These are phyloP conservation scores for Eugenia klotzschiana DNA, from an alignment of 441 rosid species.

Conservation along the genomic window DNA sequence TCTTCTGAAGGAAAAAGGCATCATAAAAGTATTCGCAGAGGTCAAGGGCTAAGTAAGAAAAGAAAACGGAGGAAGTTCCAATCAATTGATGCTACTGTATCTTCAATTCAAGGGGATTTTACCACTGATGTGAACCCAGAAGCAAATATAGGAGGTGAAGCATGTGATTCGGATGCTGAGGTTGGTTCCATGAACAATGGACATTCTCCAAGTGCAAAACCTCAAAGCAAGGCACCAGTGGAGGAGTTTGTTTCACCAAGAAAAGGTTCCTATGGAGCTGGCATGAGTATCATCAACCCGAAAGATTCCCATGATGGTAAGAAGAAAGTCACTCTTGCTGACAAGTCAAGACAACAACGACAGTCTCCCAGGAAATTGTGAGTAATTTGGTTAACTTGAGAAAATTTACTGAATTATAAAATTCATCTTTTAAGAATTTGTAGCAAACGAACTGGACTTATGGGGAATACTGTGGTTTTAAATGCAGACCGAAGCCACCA, in stretches of 20 bases:
- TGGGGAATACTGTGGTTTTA: neutral
- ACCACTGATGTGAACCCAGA: neutral
- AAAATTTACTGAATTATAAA: neutral
- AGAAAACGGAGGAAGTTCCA: neutral
- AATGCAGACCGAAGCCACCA: constrained; percentile 7
- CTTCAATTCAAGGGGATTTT: neutral
- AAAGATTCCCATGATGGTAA: neutral
- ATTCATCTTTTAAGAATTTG: neutral
- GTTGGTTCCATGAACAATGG: neutral
- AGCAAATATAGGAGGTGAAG: neutral
- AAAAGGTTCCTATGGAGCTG: constrained; percentile 3
- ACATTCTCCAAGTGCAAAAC: neutral
- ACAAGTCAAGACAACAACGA: neutral
- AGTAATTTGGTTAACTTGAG: neutral
- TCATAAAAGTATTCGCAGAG: neutral
- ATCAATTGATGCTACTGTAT: neutral
- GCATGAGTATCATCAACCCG: neutral
- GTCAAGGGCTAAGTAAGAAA: neutral
- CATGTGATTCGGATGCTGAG: constrained; percentile 2
- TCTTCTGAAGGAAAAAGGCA: neutral
- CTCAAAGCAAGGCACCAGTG: neutral
- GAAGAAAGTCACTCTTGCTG: neutral
- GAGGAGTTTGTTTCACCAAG: neutral
- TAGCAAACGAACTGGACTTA: neutral
- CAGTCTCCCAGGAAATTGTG: constrained; percentile 2